Percentiles rank a stretch among this genome's conserved stretches.
Conservation (phyloP, 257 asterid species). For the Leptodermis oblonga region DNA sequence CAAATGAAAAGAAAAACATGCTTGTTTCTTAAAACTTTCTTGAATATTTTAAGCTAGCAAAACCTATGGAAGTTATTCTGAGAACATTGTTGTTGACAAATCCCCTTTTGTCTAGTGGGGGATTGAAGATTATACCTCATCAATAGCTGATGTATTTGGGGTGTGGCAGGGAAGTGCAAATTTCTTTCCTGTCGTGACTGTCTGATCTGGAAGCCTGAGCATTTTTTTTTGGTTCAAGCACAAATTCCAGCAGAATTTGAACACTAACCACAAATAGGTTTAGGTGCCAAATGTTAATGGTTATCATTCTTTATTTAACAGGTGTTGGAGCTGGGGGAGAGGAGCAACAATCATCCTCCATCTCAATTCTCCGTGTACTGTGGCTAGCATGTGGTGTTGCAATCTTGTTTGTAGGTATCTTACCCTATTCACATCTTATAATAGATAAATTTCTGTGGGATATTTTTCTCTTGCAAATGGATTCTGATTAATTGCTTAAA, state of each 20-base stretch:
- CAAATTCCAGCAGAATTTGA: neutral
- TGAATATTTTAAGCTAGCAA: neutral
- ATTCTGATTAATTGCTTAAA: neutral
- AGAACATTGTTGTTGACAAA: neutral
- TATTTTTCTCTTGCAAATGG: neutral
- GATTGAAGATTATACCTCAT: neutral
- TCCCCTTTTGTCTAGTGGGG: neutral
- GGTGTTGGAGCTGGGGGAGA: slow-evolving; percentile 99
- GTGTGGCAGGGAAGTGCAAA: neutral
- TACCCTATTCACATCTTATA: slow-evolving; percentile 43
- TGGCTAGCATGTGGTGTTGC: slow-evolving; percentile 82
- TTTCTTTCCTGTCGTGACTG: neutral
- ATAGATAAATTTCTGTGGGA: neutral
- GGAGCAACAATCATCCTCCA: slow-evolving; percentile 71
- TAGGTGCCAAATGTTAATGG: neutral
- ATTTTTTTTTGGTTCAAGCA: neutral
- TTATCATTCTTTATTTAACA: slow-evolving; percentile 14
- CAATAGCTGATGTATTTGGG: neutral
- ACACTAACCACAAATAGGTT: neutral
- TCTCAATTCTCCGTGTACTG: slow-evolving; percentile 66
- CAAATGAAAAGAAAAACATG: neutral
- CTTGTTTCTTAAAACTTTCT: neutral
- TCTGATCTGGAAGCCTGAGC: neutral
- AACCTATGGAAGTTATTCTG: neutral
- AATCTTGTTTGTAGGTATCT: slow-evolving; percentile 98